Base-by-base conservation (phyloP, 805 yeast genomes). In the Candida krabiensis region DNA sequence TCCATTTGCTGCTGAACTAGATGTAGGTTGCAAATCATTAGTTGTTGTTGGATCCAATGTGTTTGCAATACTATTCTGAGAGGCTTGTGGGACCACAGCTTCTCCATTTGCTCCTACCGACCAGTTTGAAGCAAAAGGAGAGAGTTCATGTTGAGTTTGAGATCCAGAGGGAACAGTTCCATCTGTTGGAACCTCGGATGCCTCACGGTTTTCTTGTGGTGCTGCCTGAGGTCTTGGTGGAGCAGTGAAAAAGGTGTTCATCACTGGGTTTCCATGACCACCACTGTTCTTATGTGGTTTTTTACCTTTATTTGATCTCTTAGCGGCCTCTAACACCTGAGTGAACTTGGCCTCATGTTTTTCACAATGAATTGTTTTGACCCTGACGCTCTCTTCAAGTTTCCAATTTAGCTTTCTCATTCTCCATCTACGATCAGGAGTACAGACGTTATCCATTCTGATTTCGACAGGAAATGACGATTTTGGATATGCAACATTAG, bases 361-460 rank as follows among this genome's bases (percentile, higher is more conserved):
- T 7, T 63, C 58, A 63, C 96, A 89, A 21, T 80, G 64, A 49
- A 65, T 57, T 2, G 79, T 73, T 45, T 73, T 71, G 13, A 87
- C 70, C 52, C 80, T 77, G n/a, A 82, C 73, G 33, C 72, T 74
- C 57, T 93, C 98, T 55, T 91, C 96, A 12, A 93, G 75, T 54
- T 87, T 73, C 98, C 98, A 93, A 40, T 73, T 73, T 28, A 93
- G 63, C 56, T 88, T 86, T 33, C 96, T 72, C 90, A 93, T 83
- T 62, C 95, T 75, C 99, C 99, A 93, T 46, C 96, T 70, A 40
- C 77, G 60, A 40, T 75, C 81, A 9, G 69, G 67, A 4, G 75
- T 67, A 4, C 75, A 61, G 6, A 86, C 76, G 40, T 88, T 85
- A 51, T 88, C 95, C 53, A 93, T 64, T 48, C 81, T 79, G 54